These are phyloP conservation scores for Elaeagnus macrophylla DNA, from an alignment of 306 rosid species.

Conservation along the genomic window DNA sequence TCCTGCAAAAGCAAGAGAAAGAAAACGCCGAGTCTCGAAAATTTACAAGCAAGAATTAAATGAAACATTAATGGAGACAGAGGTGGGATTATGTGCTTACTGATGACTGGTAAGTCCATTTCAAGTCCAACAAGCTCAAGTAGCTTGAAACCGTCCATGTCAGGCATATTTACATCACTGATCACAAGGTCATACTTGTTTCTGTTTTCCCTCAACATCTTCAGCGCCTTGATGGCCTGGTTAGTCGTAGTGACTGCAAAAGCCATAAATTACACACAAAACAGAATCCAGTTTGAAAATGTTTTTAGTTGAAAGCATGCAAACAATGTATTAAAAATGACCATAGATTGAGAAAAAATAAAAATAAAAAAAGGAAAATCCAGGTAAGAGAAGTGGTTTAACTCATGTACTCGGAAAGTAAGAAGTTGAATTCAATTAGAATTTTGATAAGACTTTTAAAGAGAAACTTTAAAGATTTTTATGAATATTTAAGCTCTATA, in stretches of 20 bases:
- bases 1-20: no score
- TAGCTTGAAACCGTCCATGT: conserved; percentile 85
- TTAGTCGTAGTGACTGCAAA: conserved; percentile 64
- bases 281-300: not conserved
- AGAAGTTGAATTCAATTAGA: no score
- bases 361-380: no score
- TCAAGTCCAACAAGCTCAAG: conserved; percentile 76
- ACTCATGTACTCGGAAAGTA: no score
- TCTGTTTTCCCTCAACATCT: conserved; percentile 58
- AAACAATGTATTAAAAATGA: not conserved
- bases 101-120: conserved; percentile 43
- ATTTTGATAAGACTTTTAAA: no score
- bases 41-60: no score
- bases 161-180: conserved; percentile 84
- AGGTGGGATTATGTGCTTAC: no score
- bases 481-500: no score
- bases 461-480: no score
- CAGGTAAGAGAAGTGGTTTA: no score
- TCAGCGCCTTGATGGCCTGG: conserved; percentile 53
- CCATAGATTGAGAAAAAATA: not conserved
- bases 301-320: conserved; percentile 5
- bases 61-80: no score
- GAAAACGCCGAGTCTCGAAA: no score
- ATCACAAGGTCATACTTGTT: conserved; percentile 65
- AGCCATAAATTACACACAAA: conserved; percentile 19